Conservation (phyloP, 495 filamentous ascomycete species). For the Podospora anserina region DNA sequence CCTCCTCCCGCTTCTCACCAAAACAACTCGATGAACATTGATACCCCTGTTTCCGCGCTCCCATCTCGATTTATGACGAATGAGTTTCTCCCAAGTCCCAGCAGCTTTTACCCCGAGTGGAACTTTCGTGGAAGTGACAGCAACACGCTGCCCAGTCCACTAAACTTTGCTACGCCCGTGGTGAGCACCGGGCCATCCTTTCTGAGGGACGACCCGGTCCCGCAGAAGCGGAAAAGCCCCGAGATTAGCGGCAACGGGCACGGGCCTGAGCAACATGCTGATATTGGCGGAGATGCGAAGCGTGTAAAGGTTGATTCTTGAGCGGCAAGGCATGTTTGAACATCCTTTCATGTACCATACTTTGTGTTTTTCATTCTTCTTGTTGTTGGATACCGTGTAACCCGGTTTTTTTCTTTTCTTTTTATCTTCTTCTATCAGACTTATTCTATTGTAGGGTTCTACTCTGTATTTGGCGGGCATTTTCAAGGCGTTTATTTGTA, state of each 20-base stretch:
- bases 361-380: conserved; percentile 1
- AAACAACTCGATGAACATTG: conserved; percentile 67
- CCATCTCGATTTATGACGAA: conserved; percentile 86
- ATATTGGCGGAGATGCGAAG: conserved; percentile 43
- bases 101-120: conserved; percentile 92
- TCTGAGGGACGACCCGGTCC: conserved; percentile 49
- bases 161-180: conserved; percentile 88
- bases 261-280: conserved; percentile 30
- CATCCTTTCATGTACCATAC: conserved; percentile 6
- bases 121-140: conserved; percentile 62
- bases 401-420: neutral
- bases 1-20: conserved; percentile 64
- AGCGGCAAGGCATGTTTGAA: neutral
- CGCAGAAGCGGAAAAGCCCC: conserved; percentile 48
- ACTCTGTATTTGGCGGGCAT: neutral
- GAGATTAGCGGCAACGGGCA: conserved; percentile 38
- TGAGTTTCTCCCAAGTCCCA: conserved; percentile 80
- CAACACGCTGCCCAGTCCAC: conserved; percentile 83
- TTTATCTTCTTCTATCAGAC: neutral
- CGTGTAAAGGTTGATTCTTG: conserved; percentile 42
- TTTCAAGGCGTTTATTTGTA: conserved; percentile 1
- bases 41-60: conserved; percentile 96
- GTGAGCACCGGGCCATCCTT: conserved; percentile 68
- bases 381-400: neutral
- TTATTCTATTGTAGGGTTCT: neutral